Conservation (phyloP, 805 yeast genomes). For the Metschnikowia vanudenii region DNA sequence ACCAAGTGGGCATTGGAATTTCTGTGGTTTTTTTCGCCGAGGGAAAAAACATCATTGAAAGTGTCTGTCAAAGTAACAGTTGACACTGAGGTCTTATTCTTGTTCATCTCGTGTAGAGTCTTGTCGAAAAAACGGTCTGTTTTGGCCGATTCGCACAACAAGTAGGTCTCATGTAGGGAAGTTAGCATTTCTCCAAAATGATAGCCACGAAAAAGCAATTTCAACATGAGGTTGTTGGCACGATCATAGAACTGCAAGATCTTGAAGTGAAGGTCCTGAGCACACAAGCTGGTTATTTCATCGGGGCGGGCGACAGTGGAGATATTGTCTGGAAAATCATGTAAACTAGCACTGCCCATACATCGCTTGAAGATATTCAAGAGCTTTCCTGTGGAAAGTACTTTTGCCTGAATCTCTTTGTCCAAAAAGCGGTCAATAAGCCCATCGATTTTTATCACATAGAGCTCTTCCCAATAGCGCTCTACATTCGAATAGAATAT, state of each 20-base stretch:
- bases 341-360: conserved; percentile 44
- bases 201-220: conserved; percentile 60
- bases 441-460: conserved; percentile 71
- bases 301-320: conserved; percentile 9
- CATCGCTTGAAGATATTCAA: conserved; percentile 69
- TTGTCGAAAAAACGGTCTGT: conserved; percentile 53
- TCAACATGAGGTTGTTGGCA: conserved; percentile 62
- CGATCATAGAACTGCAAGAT: conserved; percentile 60
- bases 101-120: conserved; percentile 53
- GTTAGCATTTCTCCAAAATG: conserved; percentile 47
- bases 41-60: conserved; percentile 11
- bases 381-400: conserved; percentile 81
- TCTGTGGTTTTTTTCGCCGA: conserved; percentile 1
- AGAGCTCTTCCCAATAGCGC: conserved; percentile 73
- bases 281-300: conserved; percentile 31
- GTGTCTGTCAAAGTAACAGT: conserved; percentile 14
- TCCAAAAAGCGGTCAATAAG: conserved; percentile 62
- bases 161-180: conserved; percentile 55
- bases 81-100: conserved; percentile 34
- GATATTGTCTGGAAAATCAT: conserved; percentile 26
- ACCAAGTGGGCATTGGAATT: not conserved
- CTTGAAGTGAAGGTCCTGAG: conserved; percentile 50
- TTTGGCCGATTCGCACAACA: conserved; percentile 51
- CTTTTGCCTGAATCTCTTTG: conserved; percentile 55
- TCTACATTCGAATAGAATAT: conserved; percentile 46